Percentiles rank a stretch among this genome's conserved stretches.
phyloP scores from a whole-genome alignment of 2,329 filamentous ascomycete genomes.

The Saccharata proteae region DNA sequence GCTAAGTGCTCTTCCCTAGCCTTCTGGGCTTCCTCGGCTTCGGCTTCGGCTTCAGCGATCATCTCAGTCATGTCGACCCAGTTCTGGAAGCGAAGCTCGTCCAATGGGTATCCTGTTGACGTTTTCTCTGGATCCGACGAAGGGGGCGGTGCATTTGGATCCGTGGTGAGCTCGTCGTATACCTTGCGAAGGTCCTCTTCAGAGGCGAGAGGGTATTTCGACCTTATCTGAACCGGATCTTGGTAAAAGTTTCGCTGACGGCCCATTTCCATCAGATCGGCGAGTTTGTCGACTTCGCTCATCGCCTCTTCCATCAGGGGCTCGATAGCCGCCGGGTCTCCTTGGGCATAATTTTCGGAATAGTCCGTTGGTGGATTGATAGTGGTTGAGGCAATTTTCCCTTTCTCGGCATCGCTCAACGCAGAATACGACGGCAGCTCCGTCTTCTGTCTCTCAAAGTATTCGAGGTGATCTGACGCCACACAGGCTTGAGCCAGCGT shows the following conservation, averaged over 20 bases:
- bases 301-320: slow-evolving; percentile 14
- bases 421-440: neutral
- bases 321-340: slow-evolving; percentile 11
- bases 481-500: slow-evolving; percentile 21
- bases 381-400: neutral
- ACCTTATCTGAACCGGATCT: slow-evolving; percentile 24
- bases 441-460: slow-evolving; percentile 14
- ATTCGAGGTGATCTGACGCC: slow-evolving; percentile 8
- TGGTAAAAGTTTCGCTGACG: slow-evolving; percentile 17
- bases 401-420: neutral
- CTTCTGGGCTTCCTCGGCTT: too few species aligned
- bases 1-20: too few species aligned
- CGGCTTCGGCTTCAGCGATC: slow-evolving; percentile 24
- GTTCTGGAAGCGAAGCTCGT: slow-evolving; percentile 36
- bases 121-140: slow-evolving; percentile 12
- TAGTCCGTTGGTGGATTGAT: too few species aligned
- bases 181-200: slow-evolving; percentile 22
- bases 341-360: slow-evolving; percentile 11
- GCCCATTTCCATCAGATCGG: slow-evolving; percentile 7
- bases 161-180: slow-evolving; percentile 34
- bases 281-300: slow-evolving; percentile 17
- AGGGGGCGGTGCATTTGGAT: slow-evolving; percentile 15
- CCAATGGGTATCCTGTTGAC: slow-evolving; percentile 29
- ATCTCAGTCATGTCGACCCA: slow-evolving; percentile 37
- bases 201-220: slow-evolving; percentile 14